Evolutionary conservation across 2,329 filamentous ascomycete genomes (phyloP).

Genomic region (Trichoderma sp.): DNA sequence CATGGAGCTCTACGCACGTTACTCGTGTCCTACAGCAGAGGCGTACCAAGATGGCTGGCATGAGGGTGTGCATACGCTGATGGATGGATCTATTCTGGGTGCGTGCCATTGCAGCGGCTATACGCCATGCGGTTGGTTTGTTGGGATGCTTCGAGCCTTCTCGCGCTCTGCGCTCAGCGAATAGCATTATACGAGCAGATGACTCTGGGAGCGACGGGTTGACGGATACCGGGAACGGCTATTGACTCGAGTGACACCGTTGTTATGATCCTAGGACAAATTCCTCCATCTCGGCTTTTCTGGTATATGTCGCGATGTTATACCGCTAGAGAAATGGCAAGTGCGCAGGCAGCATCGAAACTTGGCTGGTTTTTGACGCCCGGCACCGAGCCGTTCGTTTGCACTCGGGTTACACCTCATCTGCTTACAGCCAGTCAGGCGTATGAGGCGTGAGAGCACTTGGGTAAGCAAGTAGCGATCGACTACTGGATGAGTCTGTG

Average conservation of each 20-base stretch:
- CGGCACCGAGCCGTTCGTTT: slow-evolving; percentile 17
- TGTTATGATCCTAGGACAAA: not conserved
- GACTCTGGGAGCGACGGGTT: not conserved
- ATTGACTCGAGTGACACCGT: slow-evolving; percentile 1
- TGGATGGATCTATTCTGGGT: not conserved
- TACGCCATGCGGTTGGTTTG: too few relatives aligned
- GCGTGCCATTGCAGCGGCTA: not conserved
- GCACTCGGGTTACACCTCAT: slow-evolving; percentile 3
- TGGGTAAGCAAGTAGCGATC: slow-evolving; percentile 13
- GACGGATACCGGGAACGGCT: slow-evolving; percentile 1
- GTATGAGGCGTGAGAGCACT: not conserved
- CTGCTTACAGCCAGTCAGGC: slow-evolving; percentile 7
- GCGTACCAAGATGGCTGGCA: slow-evolving; percentile 25
- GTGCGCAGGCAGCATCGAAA: slow-evolving; percentile 6
- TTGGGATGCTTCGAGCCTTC: not conserved
- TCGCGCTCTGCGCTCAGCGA: not conserved
- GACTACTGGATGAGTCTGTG: slow-evolving; percentile 44
- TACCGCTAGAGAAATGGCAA: slow-evolving; percentile 21
- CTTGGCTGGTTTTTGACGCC: slow-evolving; percentile 16
- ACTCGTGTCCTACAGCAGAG: slow-evolving; percentile 28
- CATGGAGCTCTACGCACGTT: slow-evolving; percentile 30
- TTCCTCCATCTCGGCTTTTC: not conserved
- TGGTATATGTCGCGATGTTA: slow-evolving; percentile 22
- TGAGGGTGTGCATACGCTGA: slow-evolving; percentile 29
- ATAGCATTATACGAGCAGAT: not conserved